A percentile compares a stretch with the other conserved stretches of the same genome.
phyloP scores from a whole-genome alignment of 2,329 filamentous ascomycete genomes.

The Colletotrichum agaves region DNA sequence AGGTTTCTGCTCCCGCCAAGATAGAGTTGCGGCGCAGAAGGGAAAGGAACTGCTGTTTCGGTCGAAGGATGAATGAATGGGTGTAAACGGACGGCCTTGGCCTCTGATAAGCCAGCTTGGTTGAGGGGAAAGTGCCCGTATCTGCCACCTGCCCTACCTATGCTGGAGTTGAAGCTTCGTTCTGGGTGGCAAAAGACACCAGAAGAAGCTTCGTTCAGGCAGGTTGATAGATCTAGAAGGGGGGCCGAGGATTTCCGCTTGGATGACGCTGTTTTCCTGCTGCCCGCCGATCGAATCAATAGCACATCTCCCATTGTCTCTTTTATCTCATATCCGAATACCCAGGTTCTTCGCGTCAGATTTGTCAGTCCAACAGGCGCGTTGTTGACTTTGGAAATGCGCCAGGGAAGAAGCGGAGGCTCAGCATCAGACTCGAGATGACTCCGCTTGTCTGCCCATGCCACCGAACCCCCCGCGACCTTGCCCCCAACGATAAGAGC shows the following conservation, averaged over 20 bases:
- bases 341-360: not conserved
- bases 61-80: not conserved
- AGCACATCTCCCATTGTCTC: too few species aligned
- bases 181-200: too few species aligned
- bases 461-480: conserved; percentile 18
- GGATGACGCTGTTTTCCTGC: conserved; percentile 1
- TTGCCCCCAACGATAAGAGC: conserved; percentile 36
- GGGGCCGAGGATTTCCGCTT: conserved; percentile 11
- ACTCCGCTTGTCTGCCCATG: not conserved
- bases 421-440: not conserved
- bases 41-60: not conserved
- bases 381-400: not conserved
- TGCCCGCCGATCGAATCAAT: not conserved
- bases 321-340: not conserved
- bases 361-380: not conserved
- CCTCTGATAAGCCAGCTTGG: not conserved
- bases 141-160: not conserved
- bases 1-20: conserved; percentile 9
- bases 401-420: not conserved
- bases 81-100: conserved; percentile 13
- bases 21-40: conserved; percentile 1
- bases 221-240: not conserved
- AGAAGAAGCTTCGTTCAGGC: too few species aligned
- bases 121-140: not conserved
- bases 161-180: not conserved